These are phyloP conservation scores for Malassezia vespertilionis DNA, from an alignment of 1,284 basidiomycete genomes.

Conservation along the genomic window DNA sequence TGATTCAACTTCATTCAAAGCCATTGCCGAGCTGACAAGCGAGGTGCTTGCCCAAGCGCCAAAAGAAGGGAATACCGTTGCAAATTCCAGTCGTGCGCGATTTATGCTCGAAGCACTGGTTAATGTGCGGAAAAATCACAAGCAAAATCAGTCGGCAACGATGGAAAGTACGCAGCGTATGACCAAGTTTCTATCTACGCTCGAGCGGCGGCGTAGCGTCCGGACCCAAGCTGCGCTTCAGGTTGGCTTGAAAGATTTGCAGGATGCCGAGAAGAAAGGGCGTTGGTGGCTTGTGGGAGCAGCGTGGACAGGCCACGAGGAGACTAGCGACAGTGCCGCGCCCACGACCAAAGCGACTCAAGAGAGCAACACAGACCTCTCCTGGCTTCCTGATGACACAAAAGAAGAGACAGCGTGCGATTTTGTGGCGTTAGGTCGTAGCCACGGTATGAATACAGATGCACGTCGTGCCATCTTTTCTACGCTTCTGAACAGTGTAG, in stretches of 20 bases:
- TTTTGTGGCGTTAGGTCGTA: conserved; percentile 67
- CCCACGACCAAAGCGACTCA: conserved; percentile 8
- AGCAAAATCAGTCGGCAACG: conserved; percentile 33
- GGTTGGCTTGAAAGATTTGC: conserved; percentile 61
- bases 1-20: conserved; percentile 32
- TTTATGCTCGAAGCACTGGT: conserved; percentile 45
- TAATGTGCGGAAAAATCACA: conserved; percentile 51
- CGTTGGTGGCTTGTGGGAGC: conserved; percentile 99
- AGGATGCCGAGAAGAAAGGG: conserved; percentile 70
- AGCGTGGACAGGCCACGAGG: conserved; percentile 78
- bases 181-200: conserved; percentile 31
- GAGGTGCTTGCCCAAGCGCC: conserved; percentile 18
- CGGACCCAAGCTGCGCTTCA: conserved; percentile 29
- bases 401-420: conserved; percentile 34
- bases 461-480: conserved; percentile 81
- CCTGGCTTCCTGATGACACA: conserved; percentile 46
- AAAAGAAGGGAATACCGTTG: neutral
- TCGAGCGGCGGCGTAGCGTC: conserved; percentile 33
- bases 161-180: conserved; percentile 18
- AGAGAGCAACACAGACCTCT: conserved; percentile 3
- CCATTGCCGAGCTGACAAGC: conserved; percentile 35
- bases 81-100: conserved; percentile 25
- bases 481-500: conserved; percentile 68
- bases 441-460: conserved; percentile 98
- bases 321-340: conserved; percentile 57